Conservation (phyloP, 768 basidiomycete species). For the Tylopilus sp. region DNA sequence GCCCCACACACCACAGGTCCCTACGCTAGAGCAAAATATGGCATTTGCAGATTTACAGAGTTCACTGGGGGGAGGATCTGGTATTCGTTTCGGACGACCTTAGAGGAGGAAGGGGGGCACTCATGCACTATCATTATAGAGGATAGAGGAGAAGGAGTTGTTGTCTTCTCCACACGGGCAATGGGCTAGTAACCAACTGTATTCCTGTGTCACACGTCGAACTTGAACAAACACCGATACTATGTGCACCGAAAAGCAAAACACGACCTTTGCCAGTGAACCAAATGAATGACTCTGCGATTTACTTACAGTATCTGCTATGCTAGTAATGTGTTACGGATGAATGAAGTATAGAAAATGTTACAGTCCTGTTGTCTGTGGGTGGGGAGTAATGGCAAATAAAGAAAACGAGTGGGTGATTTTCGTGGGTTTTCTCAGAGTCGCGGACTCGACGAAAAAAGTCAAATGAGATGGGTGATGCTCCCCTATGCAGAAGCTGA, state of each 20-base stretch:
- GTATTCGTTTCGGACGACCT: constrained; percentile 16
- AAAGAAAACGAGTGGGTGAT: constrained; percentile 21
- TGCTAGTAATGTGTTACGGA: constrained; percentile 24
- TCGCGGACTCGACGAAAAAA: constrained; percentile 22
- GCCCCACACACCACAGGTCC: constrained; percentile 47
- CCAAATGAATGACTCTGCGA: constrained; percentile 28
- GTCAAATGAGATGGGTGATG: neutral
- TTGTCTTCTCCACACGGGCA: neutral
- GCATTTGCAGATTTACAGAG: constrained; percentile 70
- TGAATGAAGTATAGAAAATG: constrained; percentile 16
- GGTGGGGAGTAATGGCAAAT: constrained; percentile 9
- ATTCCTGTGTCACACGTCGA: constrained; percentile 15
- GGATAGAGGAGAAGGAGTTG: neutral
- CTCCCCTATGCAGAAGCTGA: constrained; percentile 18
- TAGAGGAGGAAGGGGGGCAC: constrained; percentile 4
- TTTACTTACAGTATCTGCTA: constrained; percentile 29
- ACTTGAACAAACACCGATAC: constrained; percentile 10
- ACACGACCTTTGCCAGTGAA: constrained; percentile 10
- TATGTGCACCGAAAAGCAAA: constrained; percentile 24
- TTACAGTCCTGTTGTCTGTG: constrained; percentile 30
- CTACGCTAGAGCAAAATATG: constrained; percentile 82
- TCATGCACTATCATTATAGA: constrained; percentile 1
- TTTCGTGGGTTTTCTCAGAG: constrained; percentile 24
- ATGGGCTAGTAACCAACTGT: constrained; percentile 6
- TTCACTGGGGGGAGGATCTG: constrained; percentile 34